Base-by-base conservation (phyloP, 805 yeast species). In the Zygoascus tannicola region DNA sequence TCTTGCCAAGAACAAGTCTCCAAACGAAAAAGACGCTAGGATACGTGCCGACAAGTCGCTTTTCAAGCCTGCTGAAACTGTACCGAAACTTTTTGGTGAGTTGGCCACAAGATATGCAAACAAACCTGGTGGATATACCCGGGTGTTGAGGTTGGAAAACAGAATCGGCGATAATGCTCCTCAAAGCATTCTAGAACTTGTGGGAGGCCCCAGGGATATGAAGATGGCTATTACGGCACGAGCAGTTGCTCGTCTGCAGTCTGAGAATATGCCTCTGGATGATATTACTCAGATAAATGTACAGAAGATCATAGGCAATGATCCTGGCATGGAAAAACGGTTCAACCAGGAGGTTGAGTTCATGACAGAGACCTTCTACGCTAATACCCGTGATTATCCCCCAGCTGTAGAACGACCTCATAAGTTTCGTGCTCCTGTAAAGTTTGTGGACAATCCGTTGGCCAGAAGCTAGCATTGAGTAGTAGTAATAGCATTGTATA, bases 101-200 rank as follows among this genome's bases (percentile, higher is more conserved):
- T 68, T 88, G 34, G 75, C 77, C 3, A 69, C 75, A 35, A 70
- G 94, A 45, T 88, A 83, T 57, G 56, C 67, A 3, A 56, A 63
- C 20, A 75, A 95, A 65, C 58, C 63, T 1, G 84, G 86, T 49
- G 97, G 97, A 1, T 90, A 81, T 66, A 86, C 97, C 2, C 76
- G 97, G 53, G 76, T 90, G 43, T 66, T 87, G 49, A 80, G 75
- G 53, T 68, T 92, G 48, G 97, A 92, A 62, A 86, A 88, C 15
- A 73, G 97, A 52, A 63, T 81, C 38, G 88, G 92, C 44, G 98
- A 92, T 60, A 82, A 79, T 49, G 95, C 97, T 0, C 88, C 88
- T 26, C 92, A 85, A 71, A 80, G 92, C 0, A 79, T 88, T 5
- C 58, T 92, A 43, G 98, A 92, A 63, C 69, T 92, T 39, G 94